A percentile compares a stretch with the other conserved stretches of the same genome.
These are phyloP conservation scores for Pleurotus pulmonarius DNA, from an alignment of 768 basidiomycete genomes.

Conservation along the genomic window DNA sequence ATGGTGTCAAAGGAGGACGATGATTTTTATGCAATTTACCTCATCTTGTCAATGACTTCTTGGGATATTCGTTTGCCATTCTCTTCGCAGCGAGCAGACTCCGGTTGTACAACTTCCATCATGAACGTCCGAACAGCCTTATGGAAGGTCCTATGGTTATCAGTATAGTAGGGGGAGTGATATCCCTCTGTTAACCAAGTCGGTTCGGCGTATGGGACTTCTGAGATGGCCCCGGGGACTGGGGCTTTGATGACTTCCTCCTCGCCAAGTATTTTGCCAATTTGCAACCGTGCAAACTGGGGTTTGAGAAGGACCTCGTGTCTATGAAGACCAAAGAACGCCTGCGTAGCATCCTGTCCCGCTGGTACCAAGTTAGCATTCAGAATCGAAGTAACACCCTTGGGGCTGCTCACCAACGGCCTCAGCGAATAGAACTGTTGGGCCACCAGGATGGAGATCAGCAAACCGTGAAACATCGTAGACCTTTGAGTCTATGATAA, in stretches of 20 bases:
- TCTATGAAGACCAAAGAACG: conserved; percentile 84
- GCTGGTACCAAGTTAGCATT: conserved; percentile 29
- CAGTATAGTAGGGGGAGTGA: conserved; percentile 75
- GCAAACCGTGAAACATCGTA: conserved; percentile 82
- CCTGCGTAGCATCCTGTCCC: conserved; percentile 74
- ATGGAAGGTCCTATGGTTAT: conserved; percentile 73
- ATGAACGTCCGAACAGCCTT: conserved; percentile 73
- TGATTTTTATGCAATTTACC: conserved; percentile 39
- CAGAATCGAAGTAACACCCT: no score
- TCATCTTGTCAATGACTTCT: conserved; percentile 80
- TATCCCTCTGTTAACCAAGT: conserved; percentile 72
- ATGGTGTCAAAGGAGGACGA: background rate
- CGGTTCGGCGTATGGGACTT: conserved; percentile 84
- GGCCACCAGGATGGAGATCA: conserved; percentile 80
- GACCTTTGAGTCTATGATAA: conserved; percentile 77
- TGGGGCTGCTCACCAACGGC: conserved; percentile 51
- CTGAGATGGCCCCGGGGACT: conserved; percentile 60
- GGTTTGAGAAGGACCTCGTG: conserved; percentile 75
- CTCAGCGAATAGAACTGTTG: conserved; percentile 64
- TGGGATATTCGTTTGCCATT: conserved; percentile 85
- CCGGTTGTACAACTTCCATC: conserved; percentile 68
- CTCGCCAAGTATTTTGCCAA: conserved; percentile 59
- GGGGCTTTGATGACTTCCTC: conserved; percentile 50
- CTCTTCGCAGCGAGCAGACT: conserved; percentile 78
- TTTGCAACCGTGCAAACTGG: conserved; percentile 67